Evolutionary conservation across 225 moss, liverwort and hornwort species (phyloP), one percentile per base, ranked within the genome.

Genomic region (Polytrichum commune): DNA sequence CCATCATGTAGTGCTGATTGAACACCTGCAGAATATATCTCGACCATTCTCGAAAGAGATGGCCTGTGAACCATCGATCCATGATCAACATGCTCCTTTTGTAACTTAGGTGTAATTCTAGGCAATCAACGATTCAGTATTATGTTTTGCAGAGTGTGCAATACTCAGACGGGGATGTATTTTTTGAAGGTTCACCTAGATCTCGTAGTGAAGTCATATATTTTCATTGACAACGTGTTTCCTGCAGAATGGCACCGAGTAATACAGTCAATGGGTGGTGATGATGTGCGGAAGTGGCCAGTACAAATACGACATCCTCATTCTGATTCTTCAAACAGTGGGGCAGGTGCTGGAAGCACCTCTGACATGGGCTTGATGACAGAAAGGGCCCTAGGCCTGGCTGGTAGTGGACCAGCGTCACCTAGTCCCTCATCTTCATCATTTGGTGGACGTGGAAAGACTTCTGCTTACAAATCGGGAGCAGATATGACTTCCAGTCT

Each of bases 191-290:
- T 46, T 46, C 46, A 46, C 46, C 4, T 2, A 46, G 46, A 46
- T 16, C 16, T 46, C 46, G 13, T 46, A 13, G 46, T 46, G 46
- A 46, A 46, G 46, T 16, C 13, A 46, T 46, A 16, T 46, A 46
- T 46, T 3, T 10, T 16, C 13, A 46, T 46, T 46, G 46, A 46
- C 13, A 2, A 35, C 9, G 4, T 13, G 46, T 13, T 72, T 38
- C 29, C 55, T 81, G 74, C 86, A 98, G 98, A 98, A 53, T 98
- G 98, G 98, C 88, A 98, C 72, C 91, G 91, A 29, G 88, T 91
- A 57, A 85, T 98, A 19, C 80, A 90, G 80, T 64, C 81, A 18
- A 83, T 80, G 18, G 98, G 92, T 57, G 90, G 93, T 46, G 92
- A 93, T 16, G 98, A 91, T 55, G 76, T 86, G 66, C 91, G 83